These are phyloP conservation scores for Hepatocystis sp. DNA, from an alignment of 169 alveolate species.

Conservation along the genomic window DNA sequence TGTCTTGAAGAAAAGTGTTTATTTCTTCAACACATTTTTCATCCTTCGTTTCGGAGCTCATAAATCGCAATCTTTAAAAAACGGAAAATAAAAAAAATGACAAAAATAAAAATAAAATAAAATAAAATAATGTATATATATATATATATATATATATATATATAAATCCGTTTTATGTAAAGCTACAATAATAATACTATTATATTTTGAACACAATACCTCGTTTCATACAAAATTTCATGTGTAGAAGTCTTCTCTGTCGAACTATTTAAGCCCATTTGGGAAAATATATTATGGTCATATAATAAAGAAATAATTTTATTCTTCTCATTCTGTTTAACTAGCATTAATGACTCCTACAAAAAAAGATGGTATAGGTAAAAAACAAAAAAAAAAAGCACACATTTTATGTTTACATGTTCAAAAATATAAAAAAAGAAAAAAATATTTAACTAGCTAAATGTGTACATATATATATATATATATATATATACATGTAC, in stretches of 20 bases:
- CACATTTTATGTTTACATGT: too few relatives aligned
- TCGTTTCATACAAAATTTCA: conserved; percentile 16
- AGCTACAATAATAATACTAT: neutral
- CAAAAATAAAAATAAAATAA: neutral
- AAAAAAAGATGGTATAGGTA: neutral
- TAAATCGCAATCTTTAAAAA: conserved; percentile 29
- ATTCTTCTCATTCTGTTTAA: conserved; percentile 25
- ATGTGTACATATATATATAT: neutral
- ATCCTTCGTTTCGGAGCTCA: conserved; percentile 19
- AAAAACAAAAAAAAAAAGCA: too few relatives aligned
- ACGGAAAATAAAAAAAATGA: neutral
- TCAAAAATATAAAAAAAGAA: too few relatives aligned
- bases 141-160: too few relatives aligned
- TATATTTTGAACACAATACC: too few relatives aligned
- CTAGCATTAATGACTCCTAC: conserved; percentile 49
- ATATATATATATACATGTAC: neutral
- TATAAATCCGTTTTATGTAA: too few relatives aligned
- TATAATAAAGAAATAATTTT: conserved; percentile 33
- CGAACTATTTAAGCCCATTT: neutral
- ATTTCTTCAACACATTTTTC: conserved; percentile 27
- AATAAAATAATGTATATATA: neutral
- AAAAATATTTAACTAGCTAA: too few relatives aligned
- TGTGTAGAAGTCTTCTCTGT: neutral
- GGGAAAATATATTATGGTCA: conserved; percentile 52
- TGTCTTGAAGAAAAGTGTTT: conserved; percentile 8